Evolutionary conservation across 169 alveolate genomes (phyloP).

Genomic region (Plasmodium malariae): DNA sequence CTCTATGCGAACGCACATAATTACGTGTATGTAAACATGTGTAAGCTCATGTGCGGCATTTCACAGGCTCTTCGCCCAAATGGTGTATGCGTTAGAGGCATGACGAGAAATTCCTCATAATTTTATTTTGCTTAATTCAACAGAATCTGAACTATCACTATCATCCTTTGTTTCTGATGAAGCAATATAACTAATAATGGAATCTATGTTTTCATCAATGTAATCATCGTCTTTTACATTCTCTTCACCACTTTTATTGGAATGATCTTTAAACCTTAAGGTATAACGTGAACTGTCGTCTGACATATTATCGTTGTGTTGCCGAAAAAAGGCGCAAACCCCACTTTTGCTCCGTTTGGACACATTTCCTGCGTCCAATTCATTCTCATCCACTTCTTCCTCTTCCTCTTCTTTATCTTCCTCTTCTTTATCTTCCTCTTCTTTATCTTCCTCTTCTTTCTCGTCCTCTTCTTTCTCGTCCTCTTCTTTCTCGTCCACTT

Average conservation of each 20-base stretch:
- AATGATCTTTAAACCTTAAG: neutral
- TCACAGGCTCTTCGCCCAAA: too few species aligned
- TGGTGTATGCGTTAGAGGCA: neutral
- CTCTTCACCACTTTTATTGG: neutral
- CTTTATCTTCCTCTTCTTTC: neutral
- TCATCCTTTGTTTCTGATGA: slow-evolving; percentile 52
- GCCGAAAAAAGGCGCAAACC: neutral
- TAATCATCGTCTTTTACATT: neutral
- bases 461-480: neutral
- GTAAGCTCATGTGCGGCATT: too few species aligned
- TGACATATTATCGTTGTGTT: slow-evolving; percentile 5
- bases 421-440: neutral
- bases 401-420: neutral
- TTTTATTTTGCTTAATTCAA: neutral
- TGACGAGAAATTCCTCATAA: neutral
- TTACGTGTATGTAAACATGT: too few species aligned
- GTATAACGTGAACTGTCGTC: neutral
- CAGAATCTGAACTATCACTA: slow-evolving; percentile 23
- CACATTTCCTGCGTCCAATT: too few species aligned
- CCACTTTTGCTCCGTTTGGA: too few species aligned
- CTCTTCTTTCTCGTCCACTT: neutral
- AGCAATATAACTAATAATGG: slow-evolving; percentile 8
- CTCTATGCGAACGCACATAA: too few species aligned
- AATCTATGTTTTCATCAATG: neutral
- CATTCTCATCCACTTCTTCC: neutral